Percentiles rank a stretch among this genome's conserved stretches.
These are phyloP conservation scores for Laetiporus sulphureus DNA, from an alignment of 1,284 basidiomycete genomes.

Conservation along the genomic window DNA sequence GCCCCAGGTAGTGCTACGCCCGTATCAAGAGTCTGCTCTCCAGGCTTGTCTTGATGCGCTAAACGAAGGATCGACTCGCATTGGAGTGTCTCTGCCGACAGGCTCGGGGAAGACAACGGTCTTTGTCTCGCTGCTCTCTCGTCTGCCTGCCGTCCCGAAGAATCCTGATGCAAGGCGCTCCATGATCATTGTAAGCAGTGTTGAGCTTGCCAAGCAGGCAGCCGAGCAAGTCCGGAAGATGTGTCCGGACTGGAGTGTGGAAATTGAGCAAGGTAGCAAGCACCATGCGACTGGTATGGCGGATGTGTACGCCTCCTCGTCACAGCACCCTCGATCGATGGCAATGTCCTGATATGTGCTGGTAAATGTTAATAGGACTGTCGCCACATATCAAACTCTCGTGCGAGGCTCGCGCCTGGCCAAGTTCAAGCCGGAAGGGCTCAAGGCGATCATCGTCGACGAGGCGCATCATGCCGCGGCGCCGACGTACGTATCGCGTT, in stretches of 20 bases:
- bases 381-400: conserved; percentile 92
- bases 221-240: conserved; percentile 64
- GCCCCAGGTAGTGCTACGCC: conserved; percentile 47
- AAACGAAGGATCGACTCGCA: conserved; percentile 53
- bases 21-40: conserved; percentile 89
- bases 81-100: conserved; percentile 91
- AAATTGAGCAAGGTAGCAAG: conserved; percentile 86
- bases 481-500: conserved; percentile 60
- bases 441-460: conserved; percentile 87
- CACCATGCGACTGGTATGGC: conserved; percentile 75
- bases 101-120: conserved; percentile 93
- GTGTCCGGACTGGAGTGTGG: conserved; percentile 74
- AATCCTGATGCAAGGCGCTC: conserved; percentile 46
- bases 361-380: conserved; percentile 47
- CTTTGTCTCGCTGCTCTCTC: conserved; percentile 75
- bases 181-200: conserved; percentile 82
- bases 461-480: conserved; percentile 96
- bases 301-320: conserved; percentile 56
- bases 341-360: conserved; percentile 1
- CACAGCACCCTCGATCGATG: too few relatives aligned
- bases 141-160: conserved; percentile 38
- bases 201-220: conserved; percentile 87
- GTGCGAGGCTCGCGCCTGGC: conserved; percentile 57
- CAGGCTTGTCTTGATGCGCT: conserved; percentile 75
- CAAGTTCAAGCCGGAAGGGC: conserved; percentile 70